Percentiles rank a stretch among this genome's conserved stretches.
Evolutionary conservation across 805 yeast species (phyloP).

Genomic region (Wickerhamomyces sydowiorum): DNA sequence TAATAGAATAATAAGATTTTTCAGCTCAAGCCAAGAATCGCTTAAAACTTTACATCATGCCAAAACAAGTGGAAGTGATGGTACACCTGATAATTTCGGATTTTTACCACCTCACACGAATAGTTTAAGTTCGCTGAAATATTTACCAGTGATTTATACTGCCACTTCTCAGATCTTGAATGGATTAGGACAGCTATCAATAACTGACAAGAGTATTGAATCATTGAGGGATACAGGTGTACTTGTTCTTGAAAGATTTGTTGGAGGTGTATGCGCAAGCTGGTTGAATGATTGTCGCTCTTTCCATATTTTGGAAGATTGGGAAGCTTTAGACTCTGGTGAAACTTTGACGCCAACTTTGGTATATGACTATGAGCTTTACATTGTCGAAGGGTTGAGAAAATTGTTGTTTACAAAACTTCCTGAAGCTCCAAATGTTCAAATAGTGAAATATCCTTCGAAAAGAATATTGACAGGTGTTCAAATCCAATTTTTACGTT

Average conservation of each 20-base stretch:
- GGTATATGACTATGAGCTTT: constrained; percentile 27
- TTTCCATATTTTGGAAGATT: constrained; percentile 33
- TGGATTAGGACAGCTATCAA: constrained; percentile 37
- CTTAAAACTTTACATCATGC: constrained; percentile 8
- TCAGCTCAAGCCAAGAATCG: constrained; percentile 26
- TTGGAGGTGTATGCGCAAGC: constrained; percentile 41
- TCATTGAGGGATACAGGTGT: constrained; percentile 30
- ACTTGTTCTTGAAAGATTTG: constrained; percentile 35
- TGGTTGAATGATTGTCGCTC: constrained; percentile 46
- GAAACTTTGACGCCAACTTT: constrained; percentile 32
- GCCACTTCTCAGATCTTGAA: constrained; percentile 35
- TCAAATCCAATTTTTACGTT: constrained; percentile 34
- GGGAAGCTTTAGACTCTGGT: constrained; percentile 30
- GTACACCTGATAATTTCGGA: constrained; percentile 34
- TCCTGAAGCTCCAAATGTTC: constrained; percentile 29
- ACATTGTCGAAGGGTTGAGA: constrained; percentile 27
- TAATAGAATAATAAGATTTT: constrained; percentile 24
- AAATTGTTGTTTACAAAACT: constrained; percentile 28
- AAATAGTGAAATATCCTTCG: constrained; percentile 30
- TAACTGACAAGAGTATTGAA: constrained; percentile 33
- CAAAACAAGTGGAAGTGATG: constrained; percentile 19
- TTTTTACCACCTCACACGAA: constrained; percentile 64
- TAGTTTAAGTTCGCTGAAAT: constrained; percentile 51
- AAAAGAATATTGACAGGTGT: constrained; percentile 30
- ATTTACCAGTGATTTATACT: constrained; percentile 40